Evolutionary conservation across 83 land plant genomes (phyloP).

Genomic region (Picea abies): DNA sequence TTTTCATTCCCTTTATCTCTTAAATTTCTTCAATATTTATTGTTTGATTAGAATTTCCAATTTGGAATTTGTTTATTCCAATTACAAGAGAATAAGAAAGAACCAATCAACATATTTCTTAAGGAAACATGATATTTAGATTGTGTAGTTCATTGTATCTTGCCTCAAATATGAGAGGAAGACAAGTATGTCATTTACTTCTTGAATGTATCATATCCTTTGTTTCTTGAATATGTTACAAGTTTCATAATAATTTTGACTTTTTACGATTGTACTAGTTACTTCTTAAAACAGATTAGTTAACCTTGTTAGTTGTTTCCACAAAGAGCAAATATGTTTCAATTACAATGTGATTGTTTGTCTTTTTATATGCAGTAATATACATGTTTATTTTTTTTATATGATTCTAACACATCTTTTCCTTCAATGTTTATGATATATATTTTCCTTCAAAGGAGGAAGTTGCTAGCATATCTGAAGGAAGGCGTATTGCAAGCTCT

Average conservation of each 20-base stretch:
- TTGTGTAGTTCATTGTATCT: constrained; percentile 55
- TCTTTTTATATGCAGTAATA: not conserved
- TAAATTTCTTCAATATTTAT: not conserved
- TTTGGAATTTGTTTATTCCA: constrained; percentile 21
- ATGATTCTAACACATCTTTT: not conserved
- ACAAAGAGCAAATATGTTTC: not conserved
- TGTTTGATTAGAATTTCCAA: not conserved
- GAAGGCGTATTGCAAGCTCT: too few relatives aligned
- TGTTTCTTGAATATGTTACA: not conserved
- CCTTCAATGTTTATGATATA: not conserved
- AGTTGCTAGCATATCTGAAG: too few relatives aligned
- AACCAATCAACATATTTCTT: constrained; percentile 60
- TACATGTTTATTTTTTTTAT: too few relatives aligned
- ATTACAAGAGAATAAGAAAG: constrained; percentile 60
- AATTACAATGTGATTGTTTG: not conserved
- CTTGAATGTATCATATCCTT: not conserved
- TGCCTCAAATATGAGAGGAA: constrained; percentile 57
- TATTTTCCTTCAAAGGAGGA: not conserved
- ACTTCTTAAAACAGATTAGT: too few relatives aligned
- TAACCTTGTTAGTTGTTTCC: not conserved
- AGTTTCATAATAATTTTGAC: not conserved
- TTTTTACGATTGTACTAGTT: not conserved
- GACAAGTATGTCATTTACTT: constrained; percentile 45
- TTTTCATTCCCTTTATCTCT: not conserved
- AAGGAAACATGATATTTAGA: constrained; percentile 83